Base-by-base conservation (phyloP, 2,329 filamentous ascomycete species). In the Hypomyces perniciosus region DNA sequence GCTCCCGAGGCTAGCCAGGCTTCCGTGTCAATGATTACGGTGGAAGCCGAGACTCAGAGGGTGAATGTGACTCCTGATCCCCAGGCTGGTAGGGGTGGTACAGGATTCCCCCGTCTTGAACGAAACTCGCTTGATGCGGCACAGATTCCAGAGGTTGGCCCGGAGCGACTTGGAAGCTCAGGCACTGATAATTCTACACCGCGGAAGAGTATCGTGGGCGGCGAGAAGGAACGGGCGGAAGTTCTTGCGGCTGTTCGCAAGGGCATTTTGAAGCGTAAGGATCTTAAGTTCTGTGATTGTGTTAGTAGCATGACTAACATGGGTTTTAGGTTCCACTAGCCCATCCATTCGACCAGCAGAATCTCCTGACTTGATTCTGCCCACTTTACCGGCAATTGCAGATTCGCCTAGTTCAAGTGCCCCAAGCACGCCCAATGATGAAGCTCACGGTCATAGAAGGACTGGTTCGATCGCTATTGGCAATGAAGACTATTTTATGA, bases 1-100 rank as follows among this genome's bases (percentile, higher is more conserved):
- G 69, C 83, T 2, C 76, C 80, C 1, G 80, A 88, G 62, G 83
- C 81, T 5, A 89, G 85, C 62, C 80, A 88, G 54, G 88, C 89
- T n/a, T 80, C 90, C 55, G 88, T 99, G 1, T 95, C 93, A 0
- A 95, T 96, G 83, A 86, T 99, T 46, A 97, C 89, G 7, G 90
- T 93, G 4, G 93, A 99, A 70, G 93, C 92, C 1, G 92, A 97
- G 70, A 80, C 90, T 47, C 88, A 95, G 59, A 84, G 73, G 55
- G 85, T 93, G 52, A 90, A 93, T 59, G 84, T 90, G 42, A 90
- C 86, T 52, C 75, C 78, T 1, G 79, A 88, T 55, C 81, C 84
- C 1, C 78, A 83, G 56, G 83, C 81, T 40, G 87, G 83, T 40
- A 91, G 74, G 45, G 83, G 81, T 41, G 87, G 83, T 39, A 91